phyloP scores from a whole-genome alignment of 1,284 basidiomycete genomes.

The Afroboletus lepidellus region DNA sequence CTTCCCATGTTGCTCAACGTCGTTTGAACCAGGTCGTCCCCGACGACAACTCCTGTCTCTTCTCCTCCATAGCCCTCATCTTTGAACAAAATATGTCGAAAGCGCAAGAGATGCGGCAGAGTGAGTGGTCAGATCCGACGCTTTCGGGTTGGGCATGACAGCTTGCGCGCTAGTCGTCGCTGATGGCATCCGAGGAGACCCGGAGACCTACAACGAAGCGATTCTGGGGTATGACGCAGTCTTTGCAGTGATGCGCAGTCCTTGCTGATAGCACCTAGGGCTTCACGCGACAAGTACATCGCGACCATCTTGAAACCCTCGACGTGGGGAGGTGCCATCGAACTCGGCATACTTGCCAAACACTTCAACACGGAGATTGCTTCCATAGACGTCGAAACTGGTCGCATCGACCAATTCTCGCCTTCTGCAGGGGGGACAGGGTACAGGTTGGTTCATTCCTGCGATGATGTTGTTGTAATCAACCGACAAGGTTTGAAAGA shows the following conservation, averaged over 20 bases:
- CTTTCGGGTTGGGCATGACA: constrained; percentile 3
- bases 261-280: constrained; percentile 42
- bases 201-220: constrained; percentile 74
- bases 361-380: constrained; percentile 85
- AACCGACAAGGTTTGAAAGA: constrained; percentile 34
- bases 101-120: constrained; percentile 62
- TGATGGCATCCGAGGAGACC: constrained; percentile 71
- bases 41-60: constrained; percentile 92
- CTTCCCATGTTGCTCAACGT: constrained; percentile 4
- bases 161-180: constrained; percentile 62
- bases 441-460: constrained; percentile 30
- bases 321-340: constrained; percentile 94
- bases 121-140: constrained; percentile 39
- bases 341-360: constrained; percentile 77
- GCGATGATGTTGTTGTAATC: not conserved
- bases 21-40: constrained; percentile 67
- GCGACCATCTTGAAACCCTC: constrained; percentile 73
- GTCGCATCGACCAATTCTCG: constrained; percentile 81
- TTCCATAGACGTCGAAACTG: constrained; percentile 89
- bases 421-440: constrained; percentile 32
- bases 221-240: constrained; percentile 68
- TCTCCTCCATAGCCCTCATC: constrained; percentile 80
- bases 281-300: constrained; percentile 75
- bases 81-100: constrained; percentile 79
- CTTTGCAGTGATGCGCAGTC: not conserved